These are phyloP conservation scores for Tuctoria greenei DNA, from an alignment of 176 grass and related monocot genomes.

Conservation along the genomic window DNA sequence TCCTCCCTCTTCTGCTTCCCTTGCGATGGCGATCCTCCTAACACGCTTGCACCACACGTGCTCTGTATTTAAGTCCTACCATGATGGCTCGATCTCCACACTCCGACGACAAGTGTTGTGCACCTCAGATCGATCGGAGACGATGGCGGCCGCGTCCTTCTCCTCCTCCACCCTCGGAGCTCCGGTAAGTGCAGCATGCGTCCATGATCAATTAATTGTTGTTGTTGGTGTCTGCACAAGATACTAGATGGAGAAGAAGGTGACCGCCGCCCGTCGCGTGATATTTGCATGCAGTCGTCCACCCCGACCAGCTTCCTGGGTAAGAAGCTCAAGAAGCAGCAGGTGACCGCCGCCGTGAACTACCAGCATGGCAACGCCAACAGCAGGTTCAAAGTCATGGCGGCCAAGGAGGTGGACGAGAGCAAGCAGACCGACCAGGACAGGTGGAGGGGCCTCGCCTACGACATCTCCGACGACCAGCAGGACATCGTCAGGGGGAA, in stretches of 20 bases:
- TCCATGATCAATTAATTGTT: too few relatives aligned
- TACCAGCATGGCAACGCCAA: constrained; percentile 29
- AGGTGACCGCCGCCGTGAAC: constrained; percentile 45
- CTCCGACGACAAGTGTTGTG: too few relatives aligned
- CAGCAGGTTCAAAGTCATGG: constrained; percentile 52
- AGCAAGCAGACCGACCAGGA: constrained; percentile 43
- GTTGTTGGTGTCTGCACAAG: background rate
- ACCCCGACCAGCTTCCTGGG: constrained; percentile 46
- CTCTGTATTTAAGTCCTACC: constrained; percentile 35
- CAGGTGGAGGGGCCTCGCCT: constrained; percentile 64
- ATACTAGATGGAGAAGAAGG: too few relatives aligned
- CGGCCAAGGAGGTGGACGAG: constrained; percentile 63
- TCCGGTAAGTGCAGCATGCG: constrained; percentile 56
- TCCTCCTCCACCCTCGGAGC: constrained; percentile 76
- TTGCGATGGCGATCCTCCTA: background rate
- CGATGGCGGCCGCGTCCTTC: constrained; percentile 68
- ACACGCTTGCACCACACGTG: background rate
- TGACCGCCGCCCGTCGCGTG: background rate
- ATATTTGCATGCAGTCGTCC: constrained; percentile 27
- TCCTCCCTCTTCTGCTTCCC: background rate
- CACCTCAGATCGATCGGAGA: background rate
- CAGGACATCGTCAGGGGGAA: constrained; percentile 95
- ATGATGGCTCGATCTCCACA: constrained; percentile 12
- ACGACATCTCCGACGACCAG: constrained; percentile 82
- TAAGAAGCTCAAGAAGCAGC: constrained; percentile 48